A percentile compares a stretch with the other conserved stretches of the same genome.
Conservation (phyloP, 768 basidiomycete genomes). For the Serendipita sp. region DNA sequence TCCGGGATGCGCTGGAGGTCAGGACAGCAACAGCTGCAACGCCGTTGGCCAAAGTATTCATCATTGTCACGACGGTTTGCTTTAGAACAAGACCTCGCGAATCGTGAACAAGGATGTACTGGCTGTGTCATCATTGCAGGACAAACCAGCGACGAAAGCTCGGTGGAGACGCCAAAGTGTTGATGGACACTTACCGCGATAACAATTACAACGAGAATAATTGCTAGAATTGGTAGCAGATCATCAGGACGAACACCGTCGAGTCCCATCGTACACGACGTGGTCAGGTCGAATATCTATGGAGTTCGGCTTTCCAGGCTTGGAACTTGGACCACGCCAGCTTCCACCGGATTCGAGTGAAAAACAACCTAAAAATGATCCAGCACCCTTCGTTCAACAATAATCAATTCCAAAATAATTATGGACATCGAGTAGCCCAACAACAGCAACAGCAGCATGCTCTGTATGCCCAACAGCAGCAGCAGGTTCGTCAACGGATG, state of each 20-base stretch:
- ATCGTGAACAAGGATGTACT: constrained; percentile 7
- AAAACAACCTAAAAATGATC: not conserved
- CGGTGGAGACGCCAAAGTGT: not conserved
- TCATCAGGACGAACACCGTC: constrained; percentile 1
- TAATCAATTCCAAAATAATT: constrained; percentile 6
- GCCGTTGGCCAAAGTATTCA: not conserved
- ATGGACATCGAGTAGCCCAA: not conserved
- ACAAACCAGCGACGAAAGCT: not conserved
- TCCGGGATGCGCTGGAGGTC: not conserved
- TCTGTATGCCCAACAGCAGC: not conserved
- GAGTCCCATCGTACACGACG: constrained; percentile 1
- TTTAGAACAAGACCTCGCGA: not conserved
- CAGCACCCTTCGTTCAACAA: not conserved
- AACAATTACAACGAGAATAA: not conserved
- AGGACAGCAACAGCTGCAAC: not conserved
- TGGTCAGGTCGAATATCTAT: not conserved
- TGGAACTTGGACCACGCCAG: constrained; percentile 1
- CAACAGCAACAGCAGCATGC: constrained; percentile 1
- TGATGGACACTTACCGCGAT: not conserved
- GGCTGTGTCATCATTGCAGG: not conserved
- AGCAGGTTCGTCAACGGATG: not conserved
- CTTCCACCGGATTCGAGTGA: no score
- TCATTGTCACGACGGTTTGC: not conserved
- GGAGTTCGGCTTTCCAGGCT: not conserved
- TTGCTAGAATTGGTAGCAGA: constrained; percentile 1